Evolutionary conservation across 2,329 filamentous ascomycete species (phyloP).

Genomic region (Colletotrichum chrysophilum): DNA sequence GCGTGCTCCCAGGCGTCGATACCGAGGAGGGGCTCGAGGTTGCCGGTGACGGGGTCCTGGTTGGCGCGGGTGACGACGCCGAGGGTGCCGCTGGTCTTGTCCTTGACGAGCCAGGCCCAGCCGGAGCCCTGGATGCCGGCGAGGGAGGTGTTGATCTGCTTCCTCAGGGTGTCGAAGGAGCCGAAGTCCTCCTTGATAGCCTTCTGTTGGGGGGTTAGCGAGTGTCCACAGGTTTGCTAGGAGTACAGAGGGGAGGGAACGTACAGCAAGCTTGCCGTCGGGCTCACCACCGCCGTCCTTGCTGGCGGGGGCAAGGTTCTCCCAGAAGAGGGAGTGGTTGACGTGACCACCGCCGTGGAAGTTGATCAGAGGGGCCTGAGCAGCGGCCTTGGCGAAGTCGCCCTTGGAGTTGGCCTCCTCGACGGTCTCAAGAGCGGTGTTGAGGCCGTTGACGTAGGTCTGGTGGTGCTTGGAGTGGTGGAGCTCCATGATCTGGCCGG

Average conservation of each 20-base stretch:
- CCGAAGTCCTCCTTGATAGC: conserved; percentile 73
- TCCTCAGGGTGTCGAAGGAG: conserved; percentile 65
- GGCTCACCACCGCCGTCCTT: conserved; percentile 67
- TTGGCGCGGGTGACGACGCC: conserved; percentile 77
- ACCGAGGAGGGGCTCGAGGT: conserved; percentile 81
- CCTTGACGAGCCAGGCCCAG: conserved; percentile 88
- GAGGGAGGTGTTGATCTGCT: conserved; percentile 71
- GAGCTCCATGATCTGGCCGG: conserved; percentile 93
- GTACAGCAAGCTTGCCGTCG: conserved; percentile 63
- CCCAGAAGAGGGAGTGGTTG: conserved; percentile 89
- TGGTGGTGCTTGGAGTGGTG: conserved; percentile 96
- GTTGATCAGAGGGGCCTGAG: conserved; percentile 64
- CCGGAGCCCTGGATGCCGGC: conserved; percentile 84
- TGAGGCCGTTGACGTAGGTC: conserved; percentile 90
- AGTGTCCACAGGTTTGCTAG: too few relatives aligned
- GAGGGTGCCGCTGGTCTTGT: conserved; percentile 66
- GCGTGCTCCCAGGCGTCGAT: conserved; percentile 97
- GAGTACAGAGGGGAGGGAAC: conserved; percentile 43
- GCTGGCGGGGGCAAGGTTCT: conserved; percentile 74
- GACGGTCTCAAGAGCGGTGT: conserved; percentile 77
- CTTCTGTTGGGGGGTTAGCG: conserved; percentile 34
- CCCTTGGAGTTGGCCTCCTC: conserved; percentile 68
- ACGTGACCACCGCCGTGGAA: conserved; percentile 88
- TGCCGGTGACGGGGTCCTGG: conserved; percentile 87
- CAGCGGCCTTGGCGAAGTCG: conserved; percentile 56